Base-by-base conservation (phyloP, 139 green algal species). In the Astrephomene gubernaculifera region DNA sequence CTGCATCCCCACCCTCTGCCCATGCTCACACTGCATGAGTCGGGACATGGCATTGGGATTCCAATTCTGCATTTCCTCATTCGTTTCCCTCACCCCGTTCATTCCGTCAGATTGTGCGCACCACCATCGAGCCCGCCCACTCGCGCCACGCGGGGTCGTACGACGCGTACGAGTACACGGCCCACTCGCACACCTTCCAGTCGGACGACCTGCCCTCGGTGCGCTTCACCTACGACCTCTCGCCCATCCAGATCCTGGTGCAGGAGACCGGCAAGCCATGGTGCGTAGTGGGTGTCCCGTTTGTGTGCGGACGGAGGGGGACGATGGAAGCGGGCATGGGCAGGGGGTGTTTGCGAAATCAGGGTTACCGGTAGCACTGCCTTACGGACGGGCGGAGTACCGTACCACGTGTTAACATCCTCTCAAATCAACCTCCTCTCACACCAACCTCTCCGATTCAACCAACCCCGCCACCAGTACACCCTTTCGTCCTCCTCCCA, bases 81-180 rank as follows among this genome's bases (percentile, higher is more conserved):
- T 25, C 12, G 12, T 25, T 67, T 25, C 57, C 6, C 6, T 25
- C 57, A 9, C 17, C 21, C 12, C 17, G 49, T 31, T 14, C 41
- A 21, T 12, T 60, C 49, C 49, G 9, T 45, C 93, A 98, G 95
- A 89, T 96, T 1, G 94, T 98, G 41, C 87, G 96, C 85, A 98
- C 95, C 12, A 95, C 92, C 12, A 91, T 98, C 0, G 88, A 96
- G 88, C 93, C 95, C 3, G 74, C 44, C 24, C 44, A 76, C 6
- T 83, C 81, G 7, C 73, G 71, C n/a, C 72, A 64, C 5, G 72
- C 84, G 22, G 49, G 53, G 31, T 41, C 41, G 14, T 97, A 95
- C 74, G 95, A 98, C 79, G 95, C 95, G 0, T 98, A 97, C 72
- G 96, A 98, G 86, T 98, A 98, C 90, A 97, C 94, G 31, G 95